Conservation (phyloP, 306 rosid genomes). For the Mimosa pudica region DNA sequence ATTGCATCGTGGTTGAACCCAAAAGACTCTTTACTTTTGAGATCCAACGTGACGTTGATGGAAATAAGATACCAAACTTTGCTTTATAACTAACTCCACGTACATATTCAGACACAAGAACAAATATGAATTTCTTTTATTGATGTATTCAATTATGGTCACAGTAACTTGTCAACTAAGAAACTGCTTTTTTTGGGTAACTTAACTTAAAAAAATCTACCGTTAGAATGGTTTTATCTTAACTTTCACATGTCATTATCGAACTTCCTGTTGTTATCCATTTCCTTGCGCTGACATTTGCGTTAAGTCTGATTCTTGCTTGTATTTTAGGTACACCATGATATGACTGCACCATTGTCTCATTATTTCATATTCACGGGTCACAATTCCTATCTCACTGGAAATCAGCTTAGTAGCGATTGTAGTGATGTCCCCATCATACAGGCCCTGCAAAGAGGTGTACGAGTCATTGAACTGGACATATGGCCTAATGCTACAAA, state of each 20-base stretch:
- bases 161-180: conserved; percentile 9
- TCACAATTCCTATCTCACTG: conserved; percentile 92
- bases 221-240: background rate
- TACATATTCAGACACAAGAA: background rate
- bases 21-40: background rate
- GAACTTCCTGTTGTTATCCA: conserved; percentile 1
- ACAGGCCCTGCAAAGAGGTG: conserved; percentile 77
- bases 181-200: conserved; percentile 16
- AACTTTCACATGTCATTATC: background rate
- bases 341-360: conserved; percentile 86
- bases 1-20: conserved; percentile 21
- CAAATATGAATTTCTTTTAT: conserved; percentile 11
- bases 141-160: background rate
- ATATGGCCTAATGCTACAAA: conserved; percentile 91
- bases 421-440: conserved; percentile 90
- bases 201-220: background rate
- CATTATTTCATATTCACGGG: conserved; percentile 95
- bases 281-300: conserved; percentile 29
- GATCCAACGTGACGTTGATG: background rate
- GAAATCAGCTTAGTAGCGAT: conserved; percentile 96
- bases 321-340: conserved; percentile 73
- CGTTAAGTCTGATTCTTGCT: conserved; percentile 31
- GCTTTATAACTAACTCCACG: conserved; percentile 8
- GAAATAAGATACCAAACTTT: conserved; percentile 10
- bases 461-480: conserved; percentile 93